Conservation (phyloP, 2,329 filamentous ascomycete genomes). For the Pseudogymnoascus sp. region DNA sequence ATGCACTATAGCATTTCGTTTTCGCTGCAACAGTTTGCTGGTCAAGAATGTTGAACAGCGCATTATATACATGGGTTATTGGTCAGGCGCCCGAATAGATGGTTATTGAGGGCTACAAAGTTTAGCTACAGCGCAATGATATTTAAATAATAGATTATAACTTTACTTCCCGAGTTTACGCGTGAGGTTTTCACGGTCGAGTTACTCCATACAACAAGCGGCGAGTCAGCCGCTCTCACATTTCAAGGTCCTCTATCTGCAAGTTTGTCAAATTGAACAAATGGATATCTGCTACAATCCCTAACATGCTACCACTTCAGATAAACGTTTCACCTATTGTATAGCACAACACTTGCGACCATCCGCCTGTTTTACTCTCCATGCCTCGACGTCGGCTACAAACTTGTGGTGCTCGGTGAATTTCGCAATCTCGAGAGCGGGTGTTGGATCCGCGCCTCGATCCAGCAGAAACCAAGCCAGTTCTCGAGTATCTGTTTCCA, state of each 20-base stretch:
- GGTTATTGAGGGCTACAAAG: not conserved
- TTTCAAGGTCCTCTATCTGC: no score
- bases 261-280: no score
- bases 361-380: not conserved
- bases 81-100: not conserved
- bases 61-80: not conserved
- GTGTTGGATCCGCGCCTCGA: constrained; percentile 11
- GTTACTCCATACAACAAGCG: not conserved
- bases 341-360: not conserved
- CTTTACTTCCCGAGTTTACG: not conserved
- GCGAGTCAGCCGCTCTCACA: no score
- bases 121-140: constrained; percentile 5
- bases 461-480: constrained; percentile 11
- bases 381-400: not conserved
- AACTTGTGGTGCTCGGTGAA: not conserved
- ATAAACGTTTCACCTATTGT: not conserved
- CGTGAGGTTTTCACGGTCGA: not conserved
- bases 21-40: constrained; percentile 4
- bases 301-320: no score
- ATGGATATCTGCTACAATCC: no score
- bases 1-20: not conserved
- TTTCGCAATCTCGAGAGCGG: not conserved
- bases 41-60: constrained; percentile 1
- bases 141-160: constrained; percentile 1
- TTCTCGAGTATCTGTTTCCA: not conserved